Conservation (phyloP, 768 basidiomycete species). For the Leccinum variicolor region DNA sequence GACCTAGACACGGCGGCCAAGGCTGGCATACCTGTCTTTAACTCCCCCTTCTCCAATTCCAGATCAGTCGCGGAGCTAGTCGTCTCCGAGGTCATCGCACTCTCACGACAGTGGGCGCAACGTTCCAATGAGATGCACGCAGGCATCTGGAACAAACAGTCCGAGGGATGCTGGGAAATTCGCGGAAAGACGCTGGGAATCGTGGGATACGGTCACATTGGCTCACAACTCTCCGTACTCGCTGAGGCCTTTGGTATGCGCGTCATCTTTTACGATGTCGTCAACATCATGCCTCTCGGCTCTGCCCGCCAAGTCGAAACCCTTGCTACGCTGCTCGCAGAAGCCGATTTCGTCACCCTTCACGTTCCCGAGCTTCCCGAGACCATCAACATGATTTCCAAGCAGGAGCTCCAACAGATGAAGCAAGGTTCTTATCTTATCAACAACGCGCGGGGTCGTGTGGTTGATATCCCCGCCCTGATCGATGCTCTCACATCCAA, state of each 20-base stretch:
- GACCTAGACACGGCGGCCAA: slow-evolving; percentile 80
- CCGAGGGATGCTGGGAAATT: slow-evolving; percentile 97
- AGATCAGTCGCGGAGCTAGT: slow-evolving; percentile 99
- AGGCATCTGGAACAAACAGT: slow-evolving; percentile 98
- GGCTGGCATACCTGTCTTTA: slow-evolving; percentile 96
- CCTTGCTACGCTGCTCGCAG: slow-evolving; percentile 65
- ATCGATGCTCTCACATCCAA: slow-evolving; percentile 77
- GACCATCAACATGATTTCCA: slow-evolving; percentile 90
- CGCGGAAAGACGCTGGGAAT: slow-evolving; percentile 98
- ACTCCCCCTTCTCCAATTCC: slow-evolving; percentile 98
- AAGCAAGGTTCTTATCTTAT: slow-evolving; percentile 94
- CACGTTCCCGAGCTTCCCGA: slow-evolving; percentile 97
- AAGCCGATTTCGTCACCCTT: slow-evolving; percentile 91
- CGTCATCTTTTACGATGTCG: slow-evolving; percentile 91
- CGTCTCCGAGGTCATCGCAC: slow-evolving; percentile 87
- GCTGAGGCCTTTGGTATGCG: slow-evolving; percentile 95
- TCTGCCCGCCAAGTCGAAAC: slow-evolving; percentile 87
- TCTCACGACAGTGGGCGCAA: slow-evolving; percentile 92
- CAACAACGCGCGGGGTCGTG: slow-evolving; percentile 95
- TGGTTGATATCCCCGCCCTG: slow-evolving; percentile 93
- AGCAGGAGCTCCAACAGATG: slow-evolving; percentile 78
- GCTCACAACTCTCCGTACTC: slow-evolving; percentile 93
- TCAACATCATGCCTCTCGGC: slow-evolving; percentile 97
- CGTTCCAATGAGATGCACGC: slow-evolving; percentile 82
- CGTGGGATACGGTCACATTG: slow-evolving; percentile 98